Base-by-base conservation (phyloP, 2,329 filamentous ascomycete genomes). In the Colletotrichum eremochloae region DNA sequence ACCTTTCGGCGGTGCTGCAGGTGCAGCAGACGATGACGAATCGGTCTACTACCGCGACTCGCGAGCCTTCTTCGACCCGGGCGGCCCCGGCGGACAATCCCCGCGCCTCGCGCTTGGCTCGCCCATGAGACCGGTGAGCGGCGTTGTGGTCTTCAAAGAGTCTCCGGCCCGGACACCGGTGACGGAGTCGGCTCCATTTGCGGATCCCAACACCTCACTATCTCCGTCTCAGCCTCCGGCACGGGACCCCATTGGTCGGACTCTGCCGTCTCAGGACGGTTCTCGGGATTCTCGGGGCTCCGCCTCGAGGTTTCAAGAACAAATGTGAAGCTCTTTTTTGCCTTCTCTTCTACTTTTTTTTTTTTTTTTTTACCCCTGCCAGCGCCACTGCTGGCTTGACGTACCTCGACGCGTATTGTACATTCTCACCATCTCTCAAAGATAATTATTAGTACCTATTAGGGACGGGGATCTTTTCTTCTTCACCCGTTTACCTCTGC, bases 131-230 rank as follows among this genome's bases (percentile, higher is more conserved):
- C 88, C 88, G 40, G 85, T 88, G 66, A 91, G 89, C 76, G 89
- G 89, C 12, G 82, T 90, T 5, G 86, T 88, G n/a, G 83, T 91
- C 42, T 86, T 91, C 78, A 86, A 90, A 73, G 86, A 89, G n/a
- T 89, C 91, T n/a, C 91, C 91, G 20, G 90, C 88, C 24, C 87
- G 90, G 66, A 90, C 89, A 4, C 88, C 91, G 1, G 82, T 92
- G 20, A 87, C 88, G 69, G 86, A 89, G 71, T 83, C 86, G 62
- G 85, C 84, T 33, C 87, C 87, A 0, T 88, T 88, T 67, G 76
- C 81, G 36, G 81, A 82, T 61, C 67, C 78, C 36, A 60, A 68
- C 20, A 31, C 50, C n/a, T 57, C 48, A 8, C 42, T 71, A 29
- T 57, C 55, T 1, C 75, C 78, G 74, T 76, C 64, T 69, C 77